Conservation (phyloP, 345 rosid species). For the Dipteronia dyeriana region DNA sequence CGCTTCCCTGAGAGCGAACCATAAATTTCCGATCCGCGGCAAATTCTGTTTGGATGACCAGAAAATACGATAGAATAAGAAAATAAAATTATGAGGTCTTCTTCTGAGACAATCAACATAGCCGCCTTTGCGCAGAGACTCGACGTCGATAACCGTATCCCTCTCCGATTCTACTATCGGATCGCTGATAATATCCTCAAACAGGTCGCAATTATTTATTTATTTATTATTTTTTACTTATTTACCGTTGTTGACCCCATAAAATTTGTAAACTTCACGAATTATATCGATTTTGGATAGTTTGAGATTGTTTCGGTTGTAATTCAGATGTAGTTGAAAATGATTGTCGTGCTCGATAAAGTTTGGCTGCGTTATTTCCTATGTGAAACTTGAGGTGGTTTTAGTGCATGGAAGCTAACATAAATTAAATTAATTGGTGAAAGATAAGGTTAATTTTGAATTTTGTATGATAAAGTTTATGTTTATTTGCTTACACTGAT, state of each 20-base stretch:
- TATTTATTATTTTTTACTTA: background rate
- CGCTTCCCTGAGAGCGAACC: constrained; percentile 5
- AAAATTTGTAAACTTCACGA: background rate
- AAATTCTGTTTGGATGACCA: constrained; percentile 25
- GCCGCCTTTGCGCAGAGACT: constrained; percentile 67
- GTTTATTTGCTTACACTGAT: background rate
- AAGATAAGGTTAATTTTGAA: background rate
- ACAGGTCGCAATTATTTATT: constrained; percentile 50
- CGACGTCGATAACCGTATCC: constrained; percentile 80
- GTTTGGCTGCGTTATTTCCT: background rate
- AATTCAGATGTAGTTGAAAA: background rate
- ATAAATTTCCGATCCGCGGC: constrained; percentile 14
- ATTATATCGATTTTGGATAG: background rate
- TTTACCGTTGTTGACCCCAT: background rate
- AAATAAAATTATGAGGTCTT: constrained; percentile 55
- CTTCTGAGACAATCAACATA: constrained; percentile 63
- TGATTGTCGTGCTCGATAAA: background rate
- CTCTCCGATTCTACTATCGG: constrained; percentile 78
- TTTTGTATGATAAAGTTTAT: background rate
- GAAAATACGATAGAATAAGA: constrained; percentile 11
- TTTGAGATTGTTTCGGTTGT: background rate
- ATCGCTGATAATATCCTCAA: constrained; percentile 92
- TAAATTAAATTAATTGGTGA: background rate
- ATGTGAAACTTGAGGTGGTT: background rate
- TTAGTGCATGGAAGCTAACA: background rate